Conservation (phyloP, 371 early-diverging fungal genomes). For the Rhizoclosmatium hyalinum region DNA sequence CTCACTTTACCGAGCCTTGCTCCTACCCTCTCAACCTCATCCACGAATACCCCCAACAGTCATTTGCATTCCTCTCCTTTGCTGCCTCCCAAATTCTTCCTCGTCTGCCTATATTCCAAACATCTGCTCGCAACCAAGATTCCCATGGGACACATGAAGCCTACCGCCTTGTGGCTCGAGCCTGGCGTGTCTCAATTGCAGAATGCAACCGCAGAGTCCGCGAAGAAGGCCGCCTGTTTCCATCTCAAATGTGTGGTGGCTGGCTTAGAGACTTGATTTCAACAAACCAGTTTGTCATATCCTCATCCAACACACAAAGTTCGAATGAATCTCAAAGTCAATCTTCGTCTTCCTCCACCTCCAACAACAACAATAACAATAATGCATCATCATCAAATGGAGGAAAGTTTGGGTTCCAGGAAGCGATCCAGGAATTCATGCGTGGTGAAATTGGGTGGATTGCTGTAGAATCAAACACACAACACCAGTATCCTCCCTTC, state of each 20-base stretch:
- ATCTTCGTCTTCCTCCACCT: not conserved
- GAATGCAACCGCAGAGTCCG: conserved; percentile 71
- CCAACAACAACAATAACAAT: too few species aligned
- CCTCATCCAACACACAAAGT: not conserved
- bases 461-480: conserved; percentile 10
- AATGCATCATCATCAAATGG: conserved; percentile 6
- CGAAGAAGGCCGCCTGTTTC: conserved; percentile 78
- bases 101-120: conserved; percentile 85
- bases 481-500: too few species aligned
- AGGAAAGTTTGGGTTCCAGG: conserved; percentile 51
- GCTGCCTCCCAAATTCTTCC: conserved; percentile 59
- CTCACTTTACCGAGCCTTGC: conserved; percentile 79
- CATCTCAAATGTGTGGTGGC: conserved; percentile 69
- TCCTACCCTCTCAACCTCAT: conserved; percentile 26
- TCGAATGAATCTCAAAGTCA: not conserved
- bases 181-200: conserved; percentile 78
- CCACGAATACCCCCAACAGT: conserved; percentile 63
- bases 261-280: conserved; percentile 71
- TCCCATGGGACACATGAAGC: conserved; percentile 59
- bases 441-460: conserved; percentile 29
- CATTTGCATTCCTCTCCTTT: conserved; percentile 80
- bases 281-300: not conserved
- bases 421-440: conserved; percentile 73
- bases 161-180: conserved; percentile 74
- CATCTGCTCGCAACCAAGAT: conserved; percentile 66